Evolutionary conservation across 140 eudicot genomes (phyloP).

Genomic region (Anethum foeniculum): DNA sequence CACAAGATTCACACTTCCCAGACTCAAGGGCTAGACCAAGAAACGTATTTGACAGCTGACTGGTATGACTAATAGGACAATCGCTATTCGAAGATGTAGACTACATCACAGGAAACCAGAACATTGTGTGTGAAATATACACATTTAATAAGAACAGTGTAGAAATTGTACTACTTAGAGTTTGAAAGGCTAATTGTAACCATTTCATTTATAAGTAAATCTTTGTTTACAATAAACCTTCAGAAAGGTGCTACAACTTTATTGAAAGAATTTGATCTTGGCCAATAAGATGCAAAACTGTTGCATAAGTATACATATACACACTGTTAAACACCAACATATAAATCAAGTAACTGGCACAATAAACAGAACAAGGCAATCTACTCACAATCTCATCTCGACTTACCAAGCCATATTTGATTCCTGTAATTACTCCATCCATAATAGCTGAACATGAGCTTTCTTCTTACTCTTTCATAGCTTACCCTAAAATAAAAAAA

Average conservation of each 20-base stretch:
- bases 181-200: neutral
- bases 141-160: neutral
- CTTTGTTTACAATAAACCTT: neutral
- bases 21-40: conserved; percentile 89
- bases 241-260: neutral
- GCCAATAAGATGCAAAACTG: neutral
- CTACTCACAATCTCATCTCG: conserved; percentile 1
- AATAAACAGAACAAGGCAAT: neutral
- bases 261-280: neutral
- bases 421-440: neutral
- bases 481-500: neutral
- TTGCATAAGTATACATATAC: neutral
- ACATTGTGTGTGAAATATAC: neutral
- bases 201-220: neutral
- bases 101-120: conserved; percentile 26
- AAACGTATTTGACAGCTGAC: conserved; percentile 89
- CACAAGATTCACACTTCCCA: conserved; percentile 94
- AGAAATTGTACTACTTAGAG: neutral
- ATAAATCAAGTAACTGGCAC: neutral
- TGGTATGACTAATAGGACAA: conserved; percentile 82
- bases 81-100: conserved; percentile 73
- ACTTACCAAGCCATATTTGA: neutral
- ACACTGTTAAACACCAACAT: neutral
- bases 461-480: conserved; percentile 7
- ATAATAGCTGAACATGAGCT: neutral